Conservation (phyloP, 192 early-diverging fungal species). For the Entomortierella beljakovae region DNA sequence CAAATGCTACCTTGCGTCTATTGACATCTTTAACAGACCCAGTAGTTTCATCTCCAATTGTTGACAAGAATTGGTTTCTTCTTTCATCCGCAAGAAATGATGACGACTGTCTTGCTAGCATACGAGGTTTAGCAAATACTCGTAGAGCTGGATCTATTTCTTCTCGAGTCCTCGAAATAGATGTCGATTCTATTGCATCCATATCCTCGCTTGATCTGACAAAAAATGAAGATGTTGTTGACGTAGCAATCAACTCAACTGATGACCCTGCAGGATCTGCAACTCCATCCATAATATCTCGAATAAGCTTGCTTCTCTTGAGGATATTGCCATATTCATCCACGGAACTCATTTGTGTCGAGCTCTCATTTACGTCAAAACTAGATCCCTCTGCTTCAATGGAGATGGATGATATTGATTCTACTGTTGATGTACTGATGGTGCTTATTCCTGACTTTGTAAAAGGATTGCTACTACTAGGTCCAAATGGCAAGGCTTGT, state of each 20-base stretch:
- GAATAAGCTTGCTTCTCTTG: conserved; percentile 32
- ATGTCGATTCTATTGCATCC: conserved; percentile 1
- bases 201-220: conserved; percentile 3
- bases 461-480: background rate
- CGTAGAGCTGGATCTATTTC: conserved; percentile 1
- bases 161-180: background rate
- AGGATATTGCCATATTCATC: conserved; percentile 38
- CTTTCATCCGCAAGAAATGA: conserved; percentile 42
- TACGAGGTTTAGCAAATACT: conserved; percentile 17
- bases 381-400: background rate
- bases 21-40: conserved; percentile 37
- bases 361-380: background rate
- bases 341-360: background rate
- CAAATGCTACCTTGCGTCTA: conserved; percentile 42
- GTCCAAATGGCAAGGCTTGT: conserved; percentile 25
- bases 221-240: background rate
- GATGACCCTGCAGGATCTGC: background rate
- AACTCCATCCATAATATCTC: conserved; percentile 37
- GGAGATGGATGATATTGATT: background rate
- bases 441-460: background rate
- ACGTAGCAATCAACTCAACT: background rate
- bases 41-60: conserved; percentile 36
- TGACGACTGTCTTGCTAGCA: conserved; percentile 24
- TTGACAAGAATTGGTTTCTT: conserved; percentile 20
- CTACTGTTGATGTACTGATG: background rate